Conservation (phyloP, 73 alveolate genomes). For the Paramecium bursaria region DNA sequence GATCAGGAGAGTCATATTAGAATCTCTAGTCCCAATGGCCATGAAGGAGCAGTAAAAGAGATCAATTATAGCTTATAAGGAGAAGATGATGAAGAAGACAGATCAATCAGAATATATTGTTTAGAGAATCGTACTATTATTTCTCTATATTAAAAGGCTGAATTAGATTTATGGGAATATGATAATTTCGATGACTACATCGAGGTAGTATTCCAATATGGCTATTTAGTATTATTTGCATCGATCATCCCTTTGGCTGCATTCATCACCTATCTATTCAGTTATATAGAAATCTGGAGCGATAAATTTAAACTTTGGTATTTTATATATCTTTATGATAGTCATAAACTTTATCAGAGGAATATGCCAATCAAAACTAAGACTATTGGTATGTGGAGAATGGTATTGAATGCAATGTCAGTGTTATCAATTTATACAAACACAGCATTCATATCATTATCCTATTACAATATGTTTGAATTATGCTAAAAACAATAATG, state of each 20-base stretch:
- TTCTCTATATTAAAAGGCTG: conserved; percentile 73
- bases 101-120: conserved; percentile 67
- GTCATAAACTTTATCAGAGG: conserved; percentile 68
- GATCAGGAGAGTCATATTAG: conserved; percentile 72
- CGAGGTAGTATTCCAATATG: conserved; percentile 73
- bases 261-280: conserved; percentile 68
- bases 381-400: conserved; percentile 83
- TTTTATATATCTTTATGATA: background rate
- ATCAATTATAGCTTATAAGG: conserved; percentile 68
- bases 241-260: conserved; percentile 78
- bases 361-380: conserved; percentile 71
- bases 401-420: conserved; percentile 74
- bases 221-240: conserved; percentile 78
- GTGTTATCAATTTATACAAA: conserved; percentile 76
- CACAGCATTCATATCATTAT: conserved; percentile 73
- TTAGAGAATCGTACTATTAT: conserved; percentile 68
- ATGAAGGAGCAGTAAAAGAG: conserved; percentile 70
- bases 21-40: conserved; percentile 73
- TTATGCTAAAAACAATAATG: conserved; percentile 1
- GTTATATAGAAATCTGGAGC: conserved; percentile 75
- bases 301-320: conserved; percentile 74
- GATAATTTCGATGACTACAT: conserved; percentile 77
- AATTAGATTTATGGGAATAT: conserved; percentile 77
- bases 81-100: conserved; percentile 72
- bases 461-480: conserved; percentile 41